Evolutionary conservation across 148 eudicot species (phyloP).

Genomic region (Rhododendron molle): DNA sequence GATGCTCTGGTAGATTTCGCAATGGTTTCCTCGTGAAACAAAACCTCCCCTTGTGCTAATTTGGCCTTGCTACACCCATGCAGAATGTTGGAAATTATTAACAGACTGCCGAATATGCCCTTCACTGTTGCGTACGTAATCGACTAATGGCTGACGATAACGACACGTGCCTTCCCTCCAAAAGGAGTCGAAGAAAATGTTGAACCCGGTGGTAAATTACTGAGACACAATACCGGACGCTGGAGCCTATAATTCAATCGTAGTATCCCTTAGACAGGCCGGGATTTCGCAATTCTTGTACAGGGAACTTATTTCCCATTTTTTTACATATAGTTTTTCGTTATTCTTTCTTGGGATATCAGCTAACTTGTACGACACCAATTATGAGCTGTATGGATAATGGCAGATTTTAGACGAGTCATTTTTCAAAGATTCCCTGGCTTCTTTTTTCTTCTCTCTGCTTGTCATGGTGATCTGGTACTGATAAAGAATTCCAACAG

Average conservation of each 20-base stretch:
- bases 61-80: not conserved
- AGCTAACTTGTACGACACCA: not conserved
- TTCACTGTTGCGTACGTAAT: slow-evolving; percentile 75
- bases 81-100: slow-evolving; percentile 34
- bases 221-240: slow-evolving; percentile 60
- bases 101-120: slow-evolving; percentile 51
- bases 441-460: not conserved
- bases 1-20: too few species aligned
- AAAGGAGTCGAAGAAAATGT: slow-evolving; percentile 57
- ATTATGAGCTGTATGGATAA: slow-evolving; percentile 2
- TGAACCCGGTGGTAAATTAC: slow-evolving; percentile 58
- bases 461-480: not conserved
- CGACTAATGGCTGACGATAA: slow-evolving; percentile 68
- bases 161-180: slow-evolving; percentile 64
- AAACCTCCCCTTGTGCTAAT: not conserved
- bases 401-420: not conserved
- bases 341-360: not conserved
- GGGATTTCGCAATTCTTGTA: not conserved
- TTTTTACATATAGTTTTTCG: not conserved
- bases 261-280: too few species aligned
- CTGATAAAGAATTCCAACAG: not conserved
- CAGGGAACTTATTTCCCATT: not conserved
- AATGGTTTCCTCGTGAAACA: not conserved
- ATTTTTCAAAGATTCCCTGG: not conserved
- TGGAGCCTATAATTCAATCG: slow-evolving; percentile 22